These are phyloP conservation scores for Lobosporangium transversale DNA, from an alignment of 192 early-diverging fungal genomes.

Conservation along the genomic window DNA sequence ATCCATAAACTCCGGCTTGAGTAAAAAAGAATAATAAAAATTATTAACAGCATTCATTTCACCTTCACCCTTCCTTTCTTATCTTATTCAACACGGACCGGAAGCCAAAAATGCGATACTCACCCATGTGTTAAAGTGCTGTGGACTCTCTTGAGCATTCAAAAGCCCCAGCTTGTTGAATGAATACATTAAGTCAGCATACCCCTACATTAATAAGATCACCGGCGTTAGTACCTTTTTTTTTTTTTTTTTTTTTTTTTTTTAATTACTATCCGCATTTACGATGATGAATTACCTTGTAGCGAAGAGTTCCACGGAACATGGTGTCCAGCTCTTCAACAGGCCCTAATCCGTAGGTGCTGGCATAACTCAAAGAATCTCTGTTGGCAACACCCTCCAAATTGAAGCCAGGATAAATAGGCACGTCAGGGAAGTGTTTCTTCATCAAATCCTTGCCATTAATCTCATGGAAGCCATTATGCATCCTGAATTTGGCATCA, in stretches of 20 bases:
- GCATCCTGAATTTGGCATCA: slow-evolving; percentile 79
- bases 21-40: slow-evolving; percentile 1
- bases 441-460: slow-evolving; percentile 74
- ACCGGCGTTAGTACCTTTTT: too few species aligned
- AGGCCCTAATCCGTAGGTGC: slow-evolving; percentile 84
- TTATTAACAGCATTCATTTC: too few species aligned
- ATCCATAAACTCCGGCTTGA: slow-evolving; percentile 57
- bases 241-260: too few species aligned
- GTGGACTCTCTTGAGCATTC: slow-evolving; percentile 53
- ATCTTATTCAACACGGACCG: not conserved
- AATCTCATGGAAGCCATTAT: slow-evolving; percentile 67
- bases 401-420: slow-evolving; percentile 86
- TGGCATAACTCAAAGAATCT: slow-evolving; percentile 89
- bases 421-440: slow-evolving; percentile 74
- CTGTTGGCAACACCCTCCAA: slow-evolving; percentile 97
- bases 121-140: slow-evolving; percentile 59
- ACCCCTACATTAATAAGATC: too few species aligned
- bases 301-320: slow-evolving; percentile 95
- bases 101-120: too few species aligned
- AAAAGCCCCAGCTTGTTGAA: slow-evolving; percentile 85
- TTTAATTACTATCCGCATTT: too few species aligned
- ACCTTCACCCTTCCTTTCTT: too few species aligned
- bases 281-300: too few species aligned
- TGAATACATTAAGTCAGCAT: slow-evolving; percentile 85
- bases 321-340: slow-evolving; percentile 82